Conservation (phyloP, 1,284 basidiomycete species). For the Phellopilus nigrolimitatus region DNA sequence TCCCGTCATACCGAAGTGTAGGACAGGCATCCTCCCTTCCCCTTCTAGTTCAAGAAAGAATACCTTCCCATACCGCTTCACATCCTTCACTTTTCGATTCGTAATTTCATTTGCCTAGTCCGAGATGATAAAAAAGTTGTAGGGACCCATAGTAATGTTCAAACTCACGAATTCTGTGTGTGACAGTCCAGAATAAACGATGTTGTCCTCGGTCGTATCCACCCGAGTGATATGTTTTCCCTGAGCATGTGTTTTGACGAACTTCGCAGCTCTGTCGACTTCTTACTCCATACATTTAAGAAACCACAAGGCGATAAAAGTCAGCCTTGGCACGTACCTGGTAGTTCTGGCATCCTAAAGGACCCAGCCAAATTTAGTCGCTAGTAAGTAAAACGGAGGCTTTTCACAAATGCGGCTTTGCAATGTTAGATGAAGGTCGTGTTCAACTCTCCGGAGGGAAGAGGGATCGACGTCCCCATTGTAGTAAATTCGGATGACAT, state of each 20-base stretch:
- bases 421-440: too few relatives aligned
- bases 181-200: slow-evolving; percentile 62
- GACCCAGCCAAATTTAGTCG: not conserved
- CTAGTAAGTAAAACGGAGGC: not conserved
- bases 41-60: slow-evolving; percentile 73
- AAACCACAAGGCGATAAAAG: not conserved
- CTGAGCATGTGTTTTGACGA: slow-evolving; percentile 51
- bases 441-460: too few relatives aligned
- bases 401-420: not conserved
- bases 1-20: slow-evolving; percentile 85
- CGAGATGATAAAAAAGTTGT: slow-evolving; percentile 1
- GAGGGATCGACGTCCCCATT: too few relatives aligned
- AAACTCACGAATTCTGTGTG: slow-evolving; percentile 62
- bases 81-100: slow-evolving; percentile 55
- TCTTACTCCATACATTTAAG: slow-evolving; percentile 1
- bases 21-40: slow-evolving; percentile 57
- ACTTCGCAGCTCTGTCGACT: slow-evolving; percentile 29
- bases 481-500: too few relatives aligned
- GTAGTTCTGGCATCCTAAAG: slow-evolving; percentile 56
- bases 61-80: slow-evolving; percentile 59
- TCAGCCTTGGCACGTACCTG: slow-evolving; percentile 37
- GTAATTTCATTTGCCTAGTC: slow-evolving; percentile 53
- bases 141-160: not conserved
- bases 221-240: slow-evolving; percentile 57
- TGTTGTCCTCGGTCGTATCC: slow-evolving; percentile 58